These are phyloP conservation scores for Trypanosoma rangeli DNA, from an alignment of 208 protist genomes.

Conservation along the genomic window DNA sequence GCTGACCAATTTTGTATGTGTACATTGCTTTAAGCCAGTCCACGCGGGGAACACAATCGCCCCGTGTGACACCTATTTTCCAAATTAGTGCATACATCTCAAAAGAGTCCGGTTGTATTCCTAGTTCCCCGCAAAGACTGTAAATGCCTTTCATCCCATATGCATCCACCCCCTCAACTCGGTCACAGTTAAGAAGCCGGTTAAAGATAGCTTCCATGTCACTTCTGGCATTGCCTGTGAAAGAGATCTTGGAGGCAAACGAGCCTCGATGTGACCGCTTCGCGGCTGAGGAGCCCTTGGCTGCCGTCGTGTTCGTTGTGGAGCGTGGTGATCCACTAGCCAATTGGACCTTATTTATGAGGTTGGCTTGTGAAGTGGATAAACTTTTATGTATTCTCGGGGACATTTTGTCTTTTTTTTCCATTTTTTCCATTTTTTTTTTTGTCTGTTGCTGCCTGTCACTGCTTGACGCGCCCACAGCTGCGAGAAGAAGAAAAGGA, in stretches of 20 bases:
- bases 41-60: constrained; percentile 44
- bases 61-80: constrained; percentile 61
- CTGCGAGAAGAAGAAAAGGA: neutral
- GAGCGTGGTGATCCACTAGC: neutral
- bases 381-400: neutral
- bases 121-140: constrained; percentile 55
- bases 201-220: constrained; percentile 76
- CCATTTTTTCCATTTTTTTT: too few species aligned
- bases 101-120: constrained; percentile 38
- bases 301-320: neutral
- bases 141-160: constrained; percentile 58
- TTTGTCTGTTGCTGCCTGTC: neutral
- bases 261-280: neutral
- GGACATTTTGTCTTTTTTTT: too few species aligned
- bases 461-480: neutral
- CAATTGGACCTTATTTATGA: neutral
- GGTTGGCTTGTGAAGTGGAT: neutral
- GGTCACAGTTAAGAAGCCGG: constrained; percentile 38
- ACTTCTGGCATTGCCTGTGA: constrained; percentile 16
- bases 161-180: constrained; percentile 43
- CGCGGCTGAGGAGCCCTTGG: neutral
- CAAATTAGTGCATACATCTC: constrained; percentile 77
- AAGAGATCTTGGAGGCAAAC: neutral
- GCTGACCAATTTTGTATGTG: constrained; percentile 46
- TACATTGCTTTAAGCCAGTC: constrained; percentile 81